Evolutionary conservation across 371 early-diverging fungal species (phyloP).

Genomic region (Apophysomyces variabilis): DNA sequence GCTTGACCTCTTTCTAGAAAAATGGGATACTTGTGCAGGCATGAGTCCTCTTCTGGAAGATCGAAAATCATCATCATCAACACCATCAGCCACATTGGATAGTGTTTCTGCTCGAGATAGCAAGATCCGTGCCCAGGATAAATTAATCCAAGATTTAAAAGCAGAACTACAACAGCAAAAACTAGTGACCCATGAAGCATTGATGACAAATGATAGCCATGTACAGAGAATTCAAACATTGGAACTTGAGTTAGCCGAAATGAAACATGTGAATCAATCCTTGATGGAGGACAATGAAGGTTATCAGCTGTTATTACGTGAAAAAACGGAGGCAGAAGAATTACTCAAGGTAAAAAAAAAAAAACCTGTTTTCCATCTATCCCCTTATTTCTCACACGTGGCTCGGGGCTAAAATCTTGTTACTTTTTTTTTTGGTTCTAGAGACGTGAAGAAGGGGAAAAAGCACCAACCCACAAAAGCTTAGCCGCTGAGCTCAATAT

Average conservation of each 20-base stretch:
- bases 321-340: slow-evolving; percentile 80
- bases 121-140: slow-evolving; percentile 40
- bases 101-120: slow-evolving; percentile 18
- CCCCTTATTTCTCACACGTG: slow-evolving; percentile 7
- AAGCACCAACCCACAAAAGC: slow-evolving; percentile 13
- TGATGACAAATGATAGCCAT: slow-evolving; percentile 35
- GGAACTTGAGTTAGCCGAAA: slow-evolving; percentile 54
- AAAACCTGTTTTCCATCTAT: neutral
- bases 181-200: slow-evolving; percentile 33
- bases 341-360: slow-evolving; percentile 44
- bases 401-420: neutral
- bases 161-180: slow-evolving; percentile 33
- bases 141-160: slow-evolving; percentile 32
- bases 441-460: neutral
- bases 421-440: too few relatives aligned
- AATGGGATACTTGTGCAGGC: slow-evolving; percentile 15
- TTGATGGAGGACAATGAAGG: slow-evolving; percentile 87
- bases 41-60: slow-evolving; percentile 26
- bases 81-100: slow-evolving; percentile 1
- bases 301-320: slow-evolving; percentile 78
- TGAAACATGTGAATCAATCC: slow-evolving; percentile 63
- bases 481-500: slow-evolving; percentile 16
- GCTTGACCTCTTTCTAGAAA: slow-evolving; percentile 5
- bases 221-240: slow-evolving; percentile 36
- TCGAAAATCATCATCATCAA: neutral